phyloP scores from a whole-genome alignment of 2,329 filamentous ascomycete genomes.

The Furcasterigmium sp. region DNA sequence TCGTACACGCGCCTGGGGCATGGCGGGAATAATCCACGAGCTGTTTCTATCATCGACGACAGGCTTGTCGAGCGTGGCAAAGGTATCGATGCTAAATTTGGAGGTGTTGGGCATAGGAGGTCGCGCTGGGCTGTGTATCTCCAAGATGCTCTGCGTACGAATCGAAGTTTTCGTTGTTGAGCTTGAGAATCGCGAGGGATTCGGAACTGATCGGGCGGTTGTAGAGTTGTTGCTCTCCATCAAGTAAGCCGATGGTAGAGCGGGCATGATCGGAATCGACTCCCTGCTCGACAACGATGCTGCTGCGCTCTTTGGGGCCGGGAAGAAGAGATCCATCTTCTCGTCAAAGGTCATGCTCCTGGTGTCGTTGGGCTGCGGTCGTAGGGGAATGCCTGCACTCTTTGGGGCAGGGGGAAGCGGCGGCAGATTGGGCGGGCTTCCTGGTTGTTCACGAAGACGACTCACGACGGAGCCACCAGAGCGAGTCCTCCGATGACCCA shows the following conservation, averaged over 20 bases:
- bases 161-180: conserved; percentile 31
- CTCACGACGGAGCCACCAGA: conserved; percentile 41
- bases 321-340: conserved; percentile 49
- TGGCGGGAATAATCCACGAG: conserved; percentile 32
- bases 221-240: conserved; percentile 13
- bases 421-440: conserved; percentile 44
- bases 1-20: neutral
- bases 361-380: conserved; percentile 45
- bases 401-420: conserved; percentile 44
- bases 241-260: conserved; percentile 25
- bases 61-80: conserved; percentile 12
- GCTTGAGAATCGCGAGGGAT: conserved; percentile 24
- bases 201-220: neutral
- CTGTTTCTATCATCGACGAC: conserved; percentile 27
- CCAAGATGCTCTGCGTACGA: conserved; percentile 34
- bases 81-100: conserved; percentile 24
- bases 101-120: conserved; percentile 14
- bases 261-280: conserved; percentile 39
- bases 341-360: conserved; percentile 55
- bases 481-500: conserved; percentile 40
- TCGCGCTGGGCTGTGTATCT: conserved; percentile 22
- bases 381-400: conserved; percentile 28
- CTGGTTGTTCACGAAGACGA: conserved; percentile 34
- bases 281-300: neutral
- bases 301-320: conserved; percentile 18